phyloP scores from a whole-genome alignment of 805 yeast species.

The Priceomyces carsonii region DNA sequence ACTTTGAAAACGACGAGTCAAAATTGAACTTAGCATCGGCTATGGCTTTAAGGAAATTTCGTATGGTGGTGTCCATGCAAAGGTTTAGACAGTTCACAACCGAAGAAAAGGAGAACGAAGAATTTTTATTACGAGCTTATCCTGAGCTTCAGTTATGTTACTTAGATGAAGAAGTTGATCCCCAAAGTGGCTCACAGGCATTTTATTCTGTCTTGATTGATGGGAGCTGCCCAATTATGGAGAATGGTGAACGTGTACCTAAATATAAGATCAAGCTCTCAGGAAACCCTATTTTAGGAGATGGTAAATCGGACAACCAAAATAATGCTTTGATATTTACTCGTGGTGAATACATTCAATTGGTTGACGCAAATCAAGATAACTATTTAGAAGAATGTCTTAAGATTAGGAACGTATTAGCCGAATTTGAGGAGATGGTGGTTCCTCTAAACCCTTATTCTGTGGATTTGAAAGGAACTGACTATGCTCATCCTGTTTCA shows the following conservation, averaged over 20 bases:
- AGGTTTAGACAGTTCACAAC: slow-evolving; percentile 69
- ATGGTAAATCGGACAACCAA: slow-evolving; percentile 87
- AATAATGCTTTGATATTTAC: slow-evolving; percentile 77
- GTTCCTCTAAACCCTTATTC: slow-evolving; percentile 36
- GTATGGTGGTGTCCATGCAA: slow-evolving; percentile 84
- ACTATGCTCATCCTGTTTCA: slow-evolving; percentile 59
- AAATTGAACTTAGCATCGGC: slow-evolving; percentile 48
- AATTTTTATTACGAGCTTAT: slow-evolving; percentile 76
- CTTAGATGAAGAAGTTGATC: slow-evolving; percentile 88
- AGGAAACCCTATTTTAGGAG: slow-evolving; percentile 85
- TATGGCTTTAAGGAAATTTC: slow-evolving; percentile 83
- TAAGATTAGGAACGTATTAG: slow-evolving; percentile 76
- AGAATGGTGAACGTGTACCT: slow-evolving; percentile 45
- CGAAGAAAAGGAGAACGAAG: slow-evolving; percentile 79
- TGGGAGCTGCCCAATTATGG: slow-evolving; percentile 71
- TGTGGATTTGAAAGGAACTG: slow-evolving; percentile 15
- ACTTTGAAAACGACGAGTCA: slow-evolving; percentile 29
- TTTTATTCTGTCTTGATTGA: slow-evolving; percentile 78
- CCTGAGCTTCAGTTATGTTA: slow-evolving; percentile 90
- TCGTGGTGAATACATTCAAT: slow-evolving; percentile 83
- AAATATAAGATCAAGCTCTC: slow-evolving; percentile 71
- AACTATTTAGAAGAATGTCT: slow-evolving; percentile 83
- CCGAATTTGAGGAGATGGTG: slow-evolving; percentile 78
- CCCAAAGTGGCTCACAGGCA: slow-evolving; percentile 69
- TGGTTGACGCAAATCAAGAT: slow-evolving; percentile 86